Percentiles rank a stretch among this genome's conserved stretches.
Evolutionary conservation across 2,329 filamentous ascomycete genomes (phyloP).

Genomic region (Fusarium hainanense): DNA sequence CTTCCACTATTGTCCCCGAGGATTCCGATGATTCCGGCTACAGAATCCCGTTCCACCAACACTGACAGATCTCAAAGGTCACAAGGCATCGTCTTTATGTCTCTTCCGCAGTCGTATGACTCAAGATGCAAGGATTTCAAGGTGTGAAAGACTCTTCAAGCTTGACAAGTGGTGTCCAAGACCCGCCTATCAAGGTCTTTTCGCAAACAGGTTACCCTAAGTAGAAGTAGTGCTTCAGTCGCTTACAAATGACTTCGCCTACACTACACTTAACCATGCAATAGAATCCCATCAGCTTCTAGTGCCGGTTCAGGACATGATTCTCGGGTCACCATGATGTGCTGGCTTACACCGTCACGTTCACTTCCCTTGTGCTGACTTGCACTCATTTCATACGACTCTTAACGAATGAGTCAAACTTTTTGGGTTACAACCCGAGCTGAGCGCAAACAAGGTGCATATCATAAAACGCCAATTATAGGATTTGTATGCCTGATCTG

Average conservation of each 20-base stretch:
- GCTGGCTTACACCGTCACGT: neutral
- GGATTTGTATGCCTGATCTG: neutral
- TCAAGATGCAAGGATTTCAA: slow-evolving; percentile 12
- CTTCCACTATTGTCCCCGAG: slow-evolving; percentile 18
- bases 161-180: neutral
- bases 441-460: neutral
- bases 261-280: neutral
- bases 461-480: neutral
- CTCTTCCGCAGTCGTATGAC: slow-evolving; percentile 8
- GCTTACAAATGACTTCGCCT: neutral
- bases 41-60: neutral
- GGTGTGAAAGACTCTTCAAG: neutral
- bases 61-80: slow-evolving; percentile 11
- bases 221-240: neutral
- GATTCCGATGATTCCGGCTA: slow-evolving; percentile 22
- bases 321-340: neutral
- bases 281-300: neutral
- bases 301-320: neutral
- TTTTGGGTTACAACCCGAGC: neutral
- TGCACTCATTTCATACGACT: neutral
- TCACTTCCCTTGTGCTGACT: neutral
- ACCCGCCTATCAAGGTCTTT: neutral
- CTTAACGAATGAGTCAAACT: neutral
- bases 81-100: slow-evolving; percentile 9
- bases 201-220: neutral